Base-by-base conservation (phyloP, 768 basidiomycete species). In the Lactifluus hygrophoroides region DNA sequence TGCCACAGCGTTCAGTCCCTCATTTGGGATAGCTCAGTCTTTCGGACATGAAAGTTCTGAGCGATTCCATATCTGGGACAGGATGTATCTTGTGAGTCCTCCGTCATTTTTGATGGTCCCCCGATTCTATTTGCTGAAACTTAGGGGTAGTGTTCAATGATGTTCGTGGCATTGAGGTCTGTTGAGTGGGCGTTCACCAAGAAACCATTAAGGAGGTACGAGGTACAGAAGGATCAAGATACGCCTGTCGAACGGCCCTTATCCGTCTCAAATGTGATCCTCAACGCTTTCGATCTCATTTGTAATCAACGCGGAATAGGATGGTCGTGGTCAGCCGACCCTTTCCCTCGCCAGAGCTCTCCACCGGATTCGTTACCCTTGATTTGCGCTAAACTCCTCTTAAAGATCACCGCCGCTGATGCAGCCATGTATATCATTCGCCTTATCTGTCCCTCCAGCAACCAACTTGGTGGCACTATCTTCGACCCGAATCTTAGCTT, bases 311-410 rank as follows among this genome's bases (percentile, higher is more conserved):
- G 57, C 5, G 53, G 60, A 19, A 30, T 56, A 14, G 40, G 57
- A 9, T 65, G 51, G 64, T 56, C 54, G 9, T 64, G 65, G 57
- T 49, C 57, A 19, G 25, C 25, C 25, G 48, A 57, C 8, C 38
- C 56, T 4, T 56, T 59, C 32, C 49, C 47, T 32, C 34, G 37
- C 14, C 27, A 38, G 44, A 35, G 3, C 25, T 9, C 27, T 16
- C 54, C 44, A 8, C 28, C 40, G 6, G 37, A 53, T 21, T n/a
- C n/a, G n/a, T n/a, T n/a, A n/a, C 30, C 28, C 25, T 32, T 35
- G 3, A 14, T 48, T 23, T 25, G 40, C 19, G 30, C n/a, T n/a
- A 45, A 27, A 19, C 5, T 40, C 19, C 19, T 59, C n/a, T 10
- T 47, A 21, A 52, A 49, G 30, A 7, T 57, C 42, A 40, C 46